Conservation (phyloP, 2,329 filamentous ascomycete genomes). For the Trichoderma sp. region DNA sequence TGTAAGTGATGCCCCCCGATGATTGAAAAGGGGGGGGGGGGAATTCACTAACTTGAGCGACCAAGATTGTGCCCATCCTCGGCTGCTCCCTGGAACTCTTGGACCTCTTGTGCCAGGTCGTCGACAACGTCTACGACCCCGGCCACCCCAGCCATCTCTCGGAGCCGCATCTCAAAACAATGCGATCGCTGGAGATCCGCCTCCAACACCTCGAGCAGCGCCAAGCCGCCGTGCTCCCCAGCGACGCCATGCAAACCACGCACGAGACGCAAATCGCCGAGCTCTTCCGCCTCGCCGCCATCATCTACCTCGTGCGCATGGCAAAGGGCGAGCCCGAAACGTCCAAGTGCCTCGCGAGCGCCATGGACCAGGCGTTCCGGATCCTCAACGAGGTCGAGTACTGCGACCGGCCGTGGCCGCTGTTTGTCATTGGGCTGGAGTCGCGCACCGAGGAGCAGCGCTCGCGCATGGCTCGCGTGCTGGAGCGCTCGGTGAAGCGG, state of each 20-base stretch:
- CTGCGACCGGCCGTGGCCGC: slow-evolving; percentile 22
- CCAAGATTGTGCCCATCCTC: slow-evolving; percentile 18
- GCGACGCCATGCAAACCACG: not conserved
- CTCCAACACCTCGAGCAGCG: slow-evolving; percentile 17
- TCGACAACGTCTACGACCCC: slow-evolving; percentile 10
- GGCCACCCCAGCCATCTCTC: not conserved
- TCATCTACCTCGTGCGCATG: slow-evolving; percentile 21
- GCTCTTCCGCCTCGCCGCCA: slow-evolving; percentile 14
- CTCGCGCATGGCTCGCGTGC: not conserved
- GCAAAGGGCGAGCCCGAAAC: slow-evolving; percentile 10
- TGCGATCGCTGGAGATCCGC: slow-evolving; percentile 4
- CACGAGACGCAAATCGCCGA: slow-evolving; percentile 9
- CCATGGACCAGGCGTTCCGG: slow-evolving; percentile 4
- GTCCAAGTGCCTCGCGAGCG: not conserved
- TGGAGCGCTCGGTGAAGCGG: slow-evolving; percentile 8
- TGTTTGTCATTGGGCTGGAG: slow-evolving; percentile 20
- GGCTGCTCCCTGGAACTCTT: slow-evolving; percentile 24
- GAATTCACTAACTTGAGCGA: too few relatives aligned
- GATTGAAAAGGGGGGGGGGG: too few relatives aligned
- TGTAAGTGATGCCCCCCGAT: too few relatives aligned
- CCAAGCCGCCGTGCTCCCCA: not conserved
- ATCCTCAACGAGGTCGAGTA: slow-evolving; percentile 1
- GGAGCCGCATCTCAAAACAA: not conserved
- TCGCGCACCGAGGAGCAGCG: slow-evolving; percentile 20
- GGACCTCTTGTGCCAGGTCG: slow-evolving; percentile 15